These are phyloP conservation scores for Jamesozyma lodderae DNA, from an alignment of 805 yeast species.

Conservation along the genomic window DNA sequence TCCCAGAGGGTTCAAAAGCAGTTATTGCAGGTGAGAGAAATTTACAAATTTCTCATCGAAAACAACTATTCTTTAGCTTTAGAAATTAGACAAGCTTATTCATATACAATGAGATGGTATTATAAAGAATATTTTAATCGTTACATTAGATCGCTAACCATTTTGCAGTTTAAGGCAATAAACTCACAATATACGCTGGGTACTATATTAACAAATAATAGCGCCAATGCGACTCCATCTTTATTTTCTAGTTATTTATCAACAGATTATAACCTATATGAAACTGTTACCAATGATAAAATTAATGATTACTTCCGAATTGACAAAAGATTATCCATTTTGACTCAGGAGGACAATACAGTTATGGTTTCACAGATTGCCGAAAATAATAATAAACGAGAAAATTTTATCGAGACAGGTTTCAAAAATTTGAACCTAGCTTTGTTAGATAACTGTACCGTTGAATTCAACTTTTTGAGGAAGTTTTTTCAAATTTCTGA, in stretches of 20 bases:
- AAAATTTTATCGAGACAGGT: conserved; percentile 63
- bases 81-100: conserved; percentile 71
- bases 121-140: conserved; percentile 70
- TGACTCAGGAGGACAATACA: conserved; percentile 46
- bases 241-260: conserved; percentile 24
- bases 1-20: conserved; percentile 69
- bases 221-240: conserved; percentile 15
- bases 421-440: conserved; percentile 68
- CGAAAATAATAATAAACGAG: conserved; percentile 59
- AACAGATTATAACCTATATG: conserved; percentile 12
- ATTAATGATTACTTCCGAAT: conserved; percentile 49
- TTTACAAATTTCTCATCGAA: conserved; percentile 45
- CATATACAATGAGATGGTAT: conserved; percentile 90
- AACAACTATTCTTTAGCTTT: conserved; percentile 55
- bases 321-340: conserved; percentile 51
- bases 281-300: conserved; percentile 16
- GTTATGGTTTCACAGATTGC: conserved; percentile 81
- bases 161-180: conserved; percentile 44
- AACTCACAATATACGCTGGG: conserved; percentile 55
- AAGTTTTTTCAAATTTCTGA: conserved; percentile 53
- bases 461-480: conserved; percentile 63
- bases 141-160: conserved; percentile 63
- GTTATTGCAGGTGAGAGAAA: conserved; percentile 53
- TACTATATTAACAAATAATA: conserved; percentile 23
- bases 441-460: conserved; percentile 63